These are phyloP conservation scores for Neoarthrinium moseri DNA, from an alignment of 2,329 filamentous ascomycete genomes.

Conservation along the genomic window DNA sequence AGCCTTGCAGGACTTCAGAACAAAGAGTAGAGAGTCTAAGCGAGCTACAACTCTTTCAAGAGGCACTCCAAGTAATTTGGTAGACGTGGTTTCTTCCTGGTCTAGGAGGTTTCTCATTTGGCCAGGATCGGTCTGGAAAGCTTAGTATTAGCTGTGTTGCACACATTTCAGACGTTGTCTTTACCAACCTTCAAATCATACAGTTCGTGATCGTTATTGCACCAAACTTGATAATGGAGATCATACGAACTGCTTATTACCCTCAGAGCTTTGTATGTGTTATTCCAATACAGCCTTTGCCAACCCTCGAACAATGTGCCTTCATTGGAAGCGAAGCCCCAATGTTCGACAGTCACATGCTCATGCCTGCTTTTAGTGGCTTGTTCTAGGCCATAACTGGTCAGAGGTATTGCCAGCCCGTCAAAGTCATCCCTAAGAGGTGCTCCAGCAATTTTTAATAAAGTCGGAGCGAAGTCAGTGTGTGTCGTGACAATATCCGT, in stretches of 20 bases:
- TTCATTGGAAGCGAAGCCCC: constrained; percentile 35
- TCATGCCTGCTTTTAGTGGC: constrained; percentile 33
- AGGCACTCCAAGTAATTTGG: neutral
- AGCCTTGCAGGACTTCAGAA: constrained; percentile 49
- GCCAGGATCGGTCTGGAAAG: constrained; percentile 19
- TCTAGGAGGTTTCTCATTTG: constrained; percentile 37
- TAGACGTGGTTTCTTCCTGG: constrained; percentile 21
- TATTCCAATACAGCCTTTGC: constrained; percentile 31
- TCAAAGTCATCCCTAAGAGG: constrained; percentile 51
- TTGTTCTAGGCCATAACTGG: constrained; percentile 12
- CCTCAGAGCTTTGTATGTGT: constrained; percentile 56
- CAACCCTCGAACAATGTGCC: constrained; percentile 25
- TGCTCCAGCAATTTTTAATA: constrained; percentile 45
- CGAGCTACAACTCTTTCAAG: constrained; percentile 34
- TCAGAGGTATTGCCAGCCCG: constrained; percentile 46
- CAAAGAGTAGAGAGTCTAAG: constrained; percentile 46
- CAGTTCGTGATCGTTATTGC: constrained; percentile 55
- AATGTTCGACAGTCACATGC: constrained; percentile 48
- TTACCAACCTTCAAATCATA: constrained; percentile 53
- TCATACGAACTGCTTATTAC: constrained; percentile 46
- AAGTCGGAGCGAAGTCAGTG: constrained; percentile 61
- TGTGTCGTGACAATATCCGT: constrained; percentile 55
- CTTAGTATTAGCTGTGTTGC: neutral
- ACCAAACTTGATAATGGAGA: constrained; percentile 48
- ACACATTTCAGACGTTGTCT: neutral